Conservation (phyloP, 2,329 filamentous ascomycete species). For the Hypocreales sp. region DNA sequence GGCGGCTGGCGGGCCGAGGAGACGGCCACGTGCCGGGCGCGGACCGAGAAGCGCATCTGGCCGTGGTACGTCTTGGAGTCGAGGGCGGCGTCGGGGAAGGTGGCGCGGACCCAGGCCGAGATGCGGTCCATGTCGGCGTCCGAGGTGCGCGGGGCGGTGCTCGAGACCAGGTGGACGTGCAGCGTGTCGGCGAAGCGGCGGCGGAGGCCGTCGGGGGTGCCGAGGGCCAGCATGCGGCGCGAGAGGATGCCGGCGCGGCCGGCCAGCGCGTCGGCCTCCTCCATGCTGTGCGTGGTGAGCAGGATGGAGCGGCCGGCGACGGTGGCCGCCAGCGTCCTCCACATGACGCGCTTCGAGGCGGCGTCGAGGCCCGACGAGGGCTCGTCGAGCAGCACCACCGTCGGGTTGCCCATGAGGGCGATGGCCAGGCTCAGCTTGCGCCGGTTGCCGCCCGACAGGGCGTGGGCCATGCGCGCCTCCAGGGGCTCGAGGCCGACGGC, state of each 20-base stretch:
- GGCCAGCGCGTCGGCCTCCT: conserved; percentile 82
- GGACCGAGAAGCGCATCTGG: conserved; percentile 72
- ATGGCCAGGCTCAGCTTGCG: conserved; percentile 83
- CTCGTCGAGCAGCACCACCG: conserved; percentile 77
- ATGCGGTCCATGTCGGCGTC: conserved; percentile 52
- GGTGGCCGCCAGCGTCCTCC: conserved; percentile 64
- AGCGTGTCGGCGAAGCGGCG: conserved; percentile 63
- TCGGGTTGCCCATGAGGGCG: conserved; percentile 82
- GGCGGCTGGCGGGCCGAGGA: not conserved
- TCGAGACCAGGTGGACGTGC: conserved; percentile 68
- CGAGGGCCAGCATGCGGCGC: conserved; percentile 69
- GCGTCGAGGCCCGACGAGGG: conserved; percentile 82
- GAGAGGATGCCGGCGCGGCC: conserved; percentile 76
- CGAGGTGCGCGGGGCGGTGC: conserved; percentile 56
- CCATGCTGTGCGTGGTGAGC: conserved; percentile 88
- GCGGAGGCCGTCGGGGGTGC: conserved; percentile 57
- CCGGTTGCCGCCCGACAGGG: conserved; percentile 82
- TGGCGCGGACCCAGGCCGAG: conserved; percentile 45
- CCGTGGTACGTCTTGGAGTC: conserved; percentile 70
- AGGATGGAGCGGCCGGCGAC: conserved; percentile 67
- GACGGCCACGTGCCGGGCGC: conserved; percentile 27
- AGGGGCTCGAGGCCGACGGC: conserved; percentile 67
- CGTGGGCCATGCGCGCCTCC: conserved; percentile 56
- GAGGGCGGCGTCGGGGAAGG: conserved; percentile 49
- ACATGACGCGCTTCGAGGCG: conserved; percentile 83